A percentile compares a stretch with the other conserved stretches of the same genome.
Conservation (phyloP, 495 filamentous ascomycete species). For the Endocarpon pusillum region DNA sequence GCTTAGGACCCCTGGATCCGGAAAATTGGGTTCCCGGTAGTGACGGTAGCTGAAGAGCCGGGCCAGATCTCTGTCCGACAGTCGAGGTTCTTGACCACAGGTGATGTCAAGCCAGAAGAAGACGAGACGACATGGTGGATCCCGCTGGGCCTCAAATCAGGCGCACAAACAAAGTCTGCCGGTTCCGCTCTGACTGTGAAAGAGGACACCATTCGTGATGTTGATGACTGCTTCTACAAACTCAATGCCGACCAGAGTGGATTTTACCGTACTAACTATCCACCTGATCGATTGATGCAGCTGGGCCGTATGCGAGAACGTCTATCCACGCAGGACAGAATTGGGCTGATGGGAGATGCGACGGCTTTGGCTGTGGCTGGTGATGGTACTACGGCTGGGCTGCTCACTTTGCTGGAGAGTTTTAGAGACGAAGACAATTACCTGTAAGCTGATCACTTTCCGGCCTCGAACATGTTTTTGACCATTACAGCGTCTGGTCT, state of each 20-base stretch:
- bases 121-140: constrained; percentile 94
- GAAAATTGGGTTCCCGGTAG: constrained; percentile 81
- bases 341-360: constrained; percentile 81
- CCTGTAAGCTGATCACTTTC: constrained; percentile 30
- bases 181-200: constrained; percentile 58
- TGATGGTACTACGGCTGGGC: constrained; percentile 56
- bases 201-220: constrained; percentile 49
- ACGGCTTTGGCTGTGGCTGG: constrained; percentile 79
- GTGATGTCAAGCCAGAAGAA: constrained; percentile 79
- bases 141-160: constrained; percentile 58
- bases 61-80: constrained; percentile 70
- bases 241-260: constrained; percentile 75
- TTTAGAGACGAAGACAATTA: constrained; percentile 69
- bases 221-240: constrained; percentile 79
- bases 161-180: constrained; percentile 27
- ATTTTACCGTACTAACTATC: constrained; percentile 88
- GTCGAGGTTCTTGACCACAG: constrained; percentile 73
- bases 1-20: constrained; percentile 71
- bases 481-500: constrained; percentile 49
- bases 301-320: constrained; percentile 57
- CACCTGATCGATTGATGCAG: constrained; percentile 56
- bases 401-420: constrained; percentile 65
- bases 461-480: constrained; percentile 8
- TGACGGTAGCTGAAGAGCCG: constrained; percentile 69
- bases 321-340: constrained; percentile 73